phyloP scores from a whole-genome alignment of 306 rosid species.

The Fragaria iinumae region DNA sequence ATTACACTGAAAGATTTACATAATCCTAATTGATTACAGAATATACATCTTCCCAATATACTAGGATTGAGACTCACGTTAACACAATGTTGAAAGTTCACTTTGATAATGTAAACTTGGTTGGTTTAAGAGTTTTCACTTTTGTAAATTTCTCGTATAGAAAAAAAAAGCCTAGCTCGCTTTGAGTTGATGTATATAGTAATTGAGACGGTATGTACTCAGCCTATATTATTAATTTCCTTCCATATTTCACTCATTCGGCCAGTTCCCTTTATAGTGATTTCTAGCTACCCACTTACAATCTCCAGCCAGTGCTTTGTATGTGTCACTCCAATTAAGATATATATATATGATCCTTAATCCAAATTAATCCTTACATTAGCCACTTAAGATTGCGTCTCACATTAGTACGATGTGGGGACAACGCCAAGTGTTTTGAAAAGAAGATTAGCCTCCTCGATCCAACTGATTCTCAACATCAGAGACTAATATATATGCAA shows the following conservation, averaged over 20 bases:
- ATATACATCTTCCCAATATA: too few species aligned
- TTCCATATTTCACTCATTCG: constrained; percentile 19
- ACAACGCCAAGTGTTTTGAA: not conserved
- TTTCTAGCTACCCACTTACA: constrained; percentile 9
- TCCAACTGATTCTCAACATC: not conserved
- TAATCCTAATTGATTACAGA: too few species aligned
- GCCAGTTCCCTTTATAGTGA: not conserved
- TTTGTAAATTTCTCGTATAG: too few species aligned
- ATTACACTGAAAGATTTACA: too few species aligned
- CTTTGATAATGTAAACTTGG: too few species aligned
- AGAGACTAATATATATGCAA: too few species aligned
- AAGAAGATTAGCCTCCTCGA: not conserved
- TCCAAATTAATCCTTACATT: not conserved
- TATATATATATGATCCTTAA: not conserved
- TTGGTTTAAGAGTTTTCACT: too few species aligned
- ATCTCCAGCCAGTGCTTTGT: constrained; percentile 7
- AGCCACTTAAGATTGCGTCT: not conserved
- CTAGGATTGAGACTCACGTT: too few species aligned
- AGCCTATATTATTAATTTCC: not conserved
- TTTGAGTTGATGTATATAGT: not conserved
- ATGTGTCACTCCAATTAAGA: constrained; percentile 4
- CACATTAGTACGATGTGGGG: not conserved
- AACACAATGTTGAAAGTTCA: too few species aligned
- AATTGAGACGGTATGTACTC: not conserved
- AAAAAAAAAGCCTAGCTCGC: not conserved